phyloP scores from a whole-genome alignment of 176 grass and related monocot genomes.

The Juncus effusus region DNA sequence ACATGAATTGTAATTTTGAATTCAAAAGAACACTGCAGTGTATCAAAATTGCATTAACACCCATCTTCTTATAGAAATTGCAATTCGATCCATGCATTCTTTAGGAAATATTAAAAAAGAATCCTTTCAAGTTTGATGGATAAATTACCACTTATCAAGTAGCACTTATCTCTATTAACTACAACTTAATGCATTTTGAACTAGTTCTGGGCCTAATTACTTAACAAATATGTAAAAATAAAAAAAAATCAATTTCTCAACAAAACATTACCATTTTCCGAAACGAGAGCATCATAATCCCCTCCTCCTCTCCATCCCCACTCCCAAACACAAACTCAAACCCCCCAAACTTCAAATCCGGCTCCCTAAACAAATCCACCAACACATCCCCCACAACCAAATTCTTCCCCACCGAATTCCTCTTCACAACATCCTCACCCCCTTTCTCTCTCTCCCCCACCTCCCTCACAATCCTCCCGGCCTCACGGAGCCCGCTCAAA shows the following conservation, averaged over 20 bases:
- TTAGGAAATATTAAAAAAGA: no score
- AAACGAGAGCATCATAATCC: slow-evolving; percentile 55
- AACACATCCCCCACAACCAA: slow-evolving; percentile 31
- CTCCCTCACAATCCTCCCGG: slow-evolving; percentile 51
- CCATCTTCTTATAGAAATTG: no score
- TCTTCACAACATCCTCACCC: slow-evolving; percentile 41
- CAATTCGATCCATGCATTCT: no score
- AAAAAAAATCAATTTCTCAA: not conserved
- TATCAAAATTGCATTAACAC: no score
- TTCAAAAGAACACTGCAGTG: no score
- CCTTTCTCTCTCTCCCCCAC: slow-evolving; percentile 15
- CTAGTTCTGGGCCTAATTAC: no score
- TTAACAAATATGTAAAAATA: no score
- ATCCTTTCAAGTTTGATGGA: no score
- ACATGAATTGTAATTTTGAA: no score
- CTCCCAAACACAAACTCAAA: slow-evolving; percentile 56
- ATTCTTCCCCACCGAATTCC: slow-evolving; percentile 45
- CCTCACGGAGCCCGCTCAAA: slow-evolving; percentile 86
- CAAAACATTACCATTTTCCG: slow-evolving; percentile 20
- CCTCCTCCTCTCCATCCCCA: slow-evolving; percentile 45
- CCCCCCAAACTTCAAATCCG: slow-evolving; percentile 66
- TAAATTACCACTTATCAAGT: no score
- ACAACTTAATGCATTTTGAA: no score
- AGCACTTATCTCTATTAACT: no score
- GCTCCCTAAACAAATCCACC: slow-evolving; percentile 59